phyloP scores from a whole-genome alignment of 1,139 yeast genomes.

The Candida frijolesensis region DNA sequence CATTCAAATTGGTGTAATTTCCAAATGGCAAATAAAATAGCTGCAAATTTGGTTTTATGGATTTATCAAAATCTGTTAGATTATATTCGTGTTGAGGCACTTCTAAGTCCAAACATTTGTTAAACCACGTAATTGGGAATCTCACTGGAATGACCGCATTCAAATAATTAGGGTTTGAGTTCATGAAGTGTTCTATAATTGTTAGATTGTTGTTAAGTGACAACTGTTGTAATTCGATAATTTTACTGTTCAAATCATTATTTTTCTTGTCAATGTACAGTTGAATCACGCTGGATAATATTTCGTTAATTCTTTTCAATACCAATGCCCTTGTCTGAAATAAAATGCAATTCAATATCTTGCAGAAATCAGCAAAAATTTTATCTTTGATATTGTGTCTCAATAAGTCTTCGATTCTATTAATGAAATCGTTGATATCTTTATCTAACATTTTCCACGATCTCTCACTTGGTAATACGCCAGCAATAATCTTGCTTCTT shows the following conservation, averaged over 20 bases:
- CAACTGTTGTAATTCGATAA: conserved; percentile 32
- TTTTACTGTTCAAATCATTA: conserved; percentile 23
- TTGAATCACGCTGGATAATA: conserved; percentile 27
- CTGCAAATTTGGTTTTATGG: conserved; percentile 23
- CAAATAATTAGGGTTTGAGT: conserved; percentile 29
- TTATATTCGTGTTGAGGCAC: conserved; percentile 12
- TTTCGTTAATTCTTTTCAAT: conserved; percentile 30
- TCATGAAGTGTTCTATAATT: conserved; percentile 27
- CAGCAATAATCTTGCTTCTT: conserved; percentile 27
- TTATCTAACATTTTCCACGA: conserved; percentile 35
- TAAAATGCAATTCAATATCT: conserved; percentile 33
- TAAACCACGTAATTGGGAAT: conserved; percentile 40
- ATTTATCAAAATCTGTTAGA: conserved; percentile 10
- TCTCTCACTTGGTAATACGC: conserved; percentile 34
- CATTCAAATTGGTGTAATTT: conserved; percentile 35
- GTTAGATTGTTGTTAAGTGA: conserved; percentile 26
- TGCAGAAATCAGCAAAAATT: conserved; percentile 25
- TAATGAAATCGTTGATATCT: conserved; percentile 28
- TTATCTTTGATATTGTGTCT: conserved; percentile 17
- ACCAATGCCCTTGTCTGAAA: conserved; percentile 33
- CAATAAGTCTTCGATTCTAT: conserved; percentile 20
- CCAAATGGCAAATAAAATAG: conserved; percentile 42
- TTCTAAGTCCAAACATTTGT: conserved; percentile 21
- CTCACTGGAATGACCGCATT: conserved; percentile 30
- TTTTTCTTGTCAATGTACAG: conserved; percentile 23